Evolutionary conservation across 768 basidiomycete genomes (phyloP).

Genomic region (Psilocybe azurescens): DNA sequence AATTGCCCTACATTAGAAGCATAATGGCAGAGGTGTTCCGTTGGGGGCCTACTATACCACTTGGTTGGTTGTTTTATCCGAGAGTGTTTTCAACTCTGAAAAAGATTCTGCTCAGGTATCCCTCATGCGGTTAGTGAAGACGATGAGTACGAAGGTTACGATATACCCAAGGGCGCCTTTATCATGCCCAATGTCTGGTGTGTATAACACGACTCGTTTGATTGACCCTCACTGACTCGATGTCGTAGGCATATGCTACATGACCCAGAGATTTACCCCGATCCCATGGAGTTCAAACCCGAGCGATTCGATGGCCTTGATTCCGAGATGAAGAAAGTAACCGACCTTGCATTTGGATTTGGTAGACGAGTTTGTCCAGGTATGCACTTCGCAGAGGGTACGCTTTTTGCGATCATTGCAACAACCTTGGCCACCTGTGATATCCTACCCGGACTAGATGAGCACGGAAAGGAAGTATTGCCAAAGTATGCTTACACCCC

Average conservation of each 20-base stretch:
- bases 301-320: slow-evolving; percentile 31
- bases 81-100: background rate
- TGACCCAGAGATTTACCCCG: slow-evolving; percentile 26
- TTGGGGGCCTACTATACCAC: slow-evolving; percentile 14
- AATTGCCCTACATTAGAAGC: slow-evolving; percentile 26
- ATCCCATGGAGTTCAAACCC: slow-evolving; percentile 30
- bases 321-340: slow-evolving; percentile 20
- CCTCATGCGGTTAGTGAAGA: slow-evolving; percentile 11
- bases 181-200: slow-evolving; percentile 24
- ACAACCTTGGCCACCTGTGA: slow-evolving; percentile 36
- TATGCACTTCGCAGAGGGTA: slow-evolving; percentile 33
- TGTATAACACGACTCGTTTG: background rate
- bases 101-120: background rate
- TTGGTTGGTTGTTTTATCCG: background rate
- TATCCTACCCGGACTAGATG: slow-evolving; percentile 33
- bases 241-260: slow-evolving; percentile 26
- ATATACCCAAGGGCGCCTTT: slow-evolving; percentile 16
- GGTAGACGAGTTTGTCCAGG: slow-evolving; percentile 51
- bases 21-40: slow-evolving; percentile 27
- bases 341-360: slow-evolving; percentile 32
- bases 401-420: slow-evolving; percentile 30
- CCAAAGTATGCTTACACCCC: slow-evolving; percentile 23
- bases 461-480: slow-evolving; percentile 27
- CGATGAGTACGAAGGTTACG: slow-evolving; percentile 22
- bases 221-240: background rate